A percentile compares a stretch with the other conserved stretches of the same genome.
Evolutionary conservation across 176 grass and related monocot species (phyloP).

Genomic region (Carex pumila): DNA sequence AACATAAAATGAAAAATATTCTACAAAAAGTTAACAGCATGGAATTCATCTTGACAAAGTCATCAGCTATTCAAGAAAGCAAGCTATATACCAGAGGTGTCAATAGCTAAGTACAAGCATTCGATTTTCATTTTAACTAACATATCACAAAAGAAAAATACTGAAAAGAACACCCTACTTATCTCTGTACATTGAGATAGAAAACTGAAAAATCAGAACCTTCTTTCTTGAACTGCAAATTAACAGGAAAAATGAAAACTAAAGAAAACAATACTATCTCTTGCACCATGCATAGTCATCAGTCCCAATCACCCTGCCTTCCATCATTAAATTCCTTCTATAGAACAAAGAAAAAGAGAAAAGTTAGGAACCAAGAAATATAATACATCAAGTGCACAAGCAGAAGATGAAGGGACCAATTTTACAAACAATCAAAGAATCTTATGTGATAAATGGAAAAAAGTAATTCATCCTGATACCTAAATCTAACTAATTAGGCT

Average conservation of each 20-base stretch:
- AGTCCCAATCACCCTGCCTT: constrained; percentile 4
- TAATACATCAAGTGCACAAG: neutral
- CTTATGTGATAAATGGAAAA: neutral
- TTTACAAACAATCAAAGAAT: neutral
- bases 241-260: neutral
- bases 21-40: neutral
- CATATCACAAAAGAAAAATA: neutral
- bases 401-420: neutral
- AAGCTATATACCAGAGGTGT: neutral
- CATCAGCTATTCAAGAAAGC: neutral
- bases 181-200: constrained; percentile 2
- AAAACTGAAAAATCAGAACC: neutral
- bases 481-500: neutral
- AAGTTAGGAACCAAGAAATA: neutral
- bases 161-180: neutral
- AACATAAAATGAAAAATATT: neutral
- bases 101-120: neutral
- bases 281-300: neutral
- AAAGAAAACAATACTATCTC: neutral
- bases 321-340: constrained; percentile 57
- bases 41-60: neutral
- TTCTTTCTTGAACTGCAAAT: neutral
- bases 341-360: constrained; percentile 17
- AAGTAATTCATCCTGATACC: neutral
- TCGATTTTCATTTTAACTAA: neutral